phyloP scores from a whole-genome alignment of 768 basidiomycete genomes.

The Leccinellum rugosiceps region DNA sequence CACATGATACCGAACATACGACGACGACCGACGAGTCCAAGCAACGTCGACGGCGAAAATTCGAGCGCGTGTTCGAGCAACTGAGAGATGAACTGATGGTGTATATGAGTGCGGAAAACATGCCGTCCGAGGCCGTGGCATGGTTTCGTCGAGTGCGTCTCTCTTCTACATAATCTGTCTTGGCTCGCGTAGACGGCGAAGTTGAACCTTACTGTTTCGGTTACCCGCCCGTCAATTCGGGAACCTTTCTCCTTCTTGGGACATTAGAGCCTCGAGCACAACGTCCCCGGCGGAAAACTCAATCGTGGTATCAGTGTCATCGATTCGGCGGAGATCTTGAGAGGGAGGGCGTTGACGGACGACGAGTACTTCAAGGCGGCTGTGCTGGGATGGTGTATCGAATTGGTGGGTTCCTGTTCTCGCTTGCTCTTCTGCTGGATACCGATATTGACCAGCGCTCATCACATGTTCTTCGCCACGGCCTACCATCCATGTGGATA shows the following conservation, averaged over 20 bases:
- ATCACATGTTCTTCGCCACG: not conserved
- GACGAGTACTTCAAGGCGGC: slow-evolving; percentile 43
- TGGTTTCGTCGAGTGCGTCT: slow-evolving; percentile 78
- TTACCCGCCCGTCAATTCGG: not conserved
- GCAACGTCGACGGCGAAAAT: slow-evolving; percentile 50
- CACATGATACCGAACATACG: not conserved
- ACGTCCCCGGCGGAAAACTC: slow-evolving; percentile 92
- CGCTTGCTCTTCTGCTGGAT: not conserved
- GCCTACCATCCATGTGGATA: not conserved
- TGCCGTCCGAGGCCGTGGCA: slow-evolving; percentile 78
- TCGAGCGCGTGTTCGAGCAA: slow-evolving; percentile 65
- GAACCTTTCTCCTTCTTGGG: not conserved
- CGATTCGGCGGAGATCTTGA: slow-evolving; percentile 87
- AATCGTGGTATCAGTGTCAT: slow-evolving; percentile 96
- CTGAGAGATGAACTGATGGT: slow-evolving; percentile 79
- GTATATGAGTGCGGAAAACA: slow-evolving; percentile 61
- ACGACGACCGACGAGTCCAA: slow-evolving; percentile 19
- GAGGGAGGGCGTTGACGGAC: slow-evolving; percentile 63
- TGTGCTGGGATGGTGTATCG: slow-evolving; percentile 92
- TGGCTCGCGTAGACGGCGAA: not conserved
- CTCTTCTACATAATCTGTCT: not conserved
- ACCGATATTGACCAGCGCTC: not conserved
- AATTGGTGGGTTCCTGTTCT: slow-evolving; percentile 53
- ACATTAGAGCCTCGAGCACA: slow-evolving; percentile 79
- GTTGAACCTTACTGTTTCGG: not conserved